Evolutionary conservation across 441 rosid genomes (phyloP).

Genomic region (Macaranga tanarius): DNA sequence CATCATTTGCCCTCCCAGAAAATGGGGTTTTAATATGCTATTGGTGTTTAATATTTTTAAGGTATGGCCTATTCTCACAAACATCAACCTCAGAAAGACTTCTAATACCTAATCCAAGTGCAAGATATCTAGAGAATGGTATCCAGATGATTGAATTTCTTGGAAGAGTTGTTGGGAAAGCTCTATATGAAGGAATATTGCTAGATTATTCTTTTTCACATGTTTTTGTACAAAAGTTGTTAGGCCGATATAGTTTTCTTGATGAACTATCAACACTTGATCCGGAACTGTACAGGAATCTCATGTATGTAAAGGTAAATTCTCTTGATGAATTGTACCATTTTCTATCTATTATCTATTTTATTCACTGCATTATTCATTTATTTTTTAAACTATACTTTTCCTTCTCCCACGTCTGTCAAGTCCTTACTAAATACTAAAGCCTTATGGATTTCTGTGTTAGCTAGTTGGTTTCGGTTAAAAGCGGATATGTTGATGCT

Average conservation of each 20-base stretch:
- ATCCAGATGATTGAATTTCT: constrained; percentile 95
- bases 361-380: background rate
- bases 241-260: constrained; percentile 97
- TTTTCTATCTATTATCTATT: background rate
- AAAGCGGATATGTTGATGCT: background rate
- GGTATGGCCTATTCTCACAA: constrained; percentile 93
- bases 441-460: constrained; percentile 9
- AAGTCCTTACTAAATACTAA: constrained; percentile 13
- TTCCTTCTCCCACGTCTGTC: background rate
- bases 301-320: constrained; percentile 95
- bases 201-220: constrained; percentile 94
- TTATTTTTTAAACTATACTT: background rate
- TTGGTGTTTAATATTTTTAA: constrained; percentile 34
- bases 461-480: background rate
- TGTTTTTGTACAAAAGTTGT: constrained; percentile 89
- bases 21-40: constrained; percentile 12
- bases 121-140: constrained; percentile 85
- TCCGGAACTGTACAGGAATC: constrained; percentile 91
- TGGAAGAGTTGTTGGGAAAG: constrained; percentile 98
- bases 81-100: constrained; percentile 81
- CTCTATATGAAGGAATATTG: constrained; percentile 95
- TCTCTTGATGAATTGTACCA: constrained; percentile 4
- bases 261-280: constrained; percentile 97
- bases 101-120: constrained; percentile 83
- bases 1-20: constrained; percentile 20